A percentile compares a stretch with the other conserved stretches of the same genome.
Evolutionary conservation across 75 land plant genomes (phyloP).

Genomic region (Azolla pinnata): DNA sequence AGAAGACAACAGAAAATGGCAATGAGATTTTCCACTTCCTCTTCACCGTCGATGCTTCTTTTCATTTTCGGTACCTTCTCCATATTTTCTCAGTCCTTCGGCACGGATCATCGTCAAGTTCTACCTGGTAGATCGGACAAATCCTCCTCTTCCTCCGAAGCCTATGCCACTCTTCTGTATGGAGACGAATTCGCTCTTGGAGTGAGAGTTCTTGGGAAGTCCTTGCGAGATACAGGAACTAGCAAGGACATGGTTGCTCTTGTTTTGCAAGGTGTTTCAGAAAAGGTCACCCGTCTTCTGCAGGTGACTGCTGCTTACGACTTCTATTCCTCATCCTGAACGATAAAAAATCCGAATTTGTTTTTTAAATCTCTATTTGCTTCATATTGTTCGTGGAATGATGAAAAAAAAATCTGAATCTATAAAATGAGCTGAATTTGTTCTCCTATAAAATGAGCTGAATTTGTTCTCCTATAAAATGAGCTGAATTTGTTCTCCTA

Average conservation of each 20-base stretch:
- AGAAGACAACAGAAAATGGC: not conserved
- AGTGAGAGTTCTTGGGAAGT: conserved; percentile 87
- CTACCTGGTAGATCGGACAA: not conserved
- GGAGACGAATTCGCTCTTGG: conserved; percentile 98
- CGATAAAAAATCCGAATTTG: too few species aligned
- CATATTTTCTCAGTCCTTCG: conserved; percentile 36
- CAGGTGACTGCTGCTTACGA: conserved; percentile 31
- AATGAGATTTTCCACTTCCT: not conserved
- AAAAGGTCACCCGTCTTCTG: conserved; percentile 53
- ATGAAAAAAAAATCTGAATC: not conserved
- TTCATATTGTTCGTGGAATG: not conserved
- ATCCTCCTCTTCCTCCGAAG: conserved; percentile 39
- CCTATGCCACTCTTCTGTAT: conserved; percentile 88
- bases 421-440: too few species aligned
- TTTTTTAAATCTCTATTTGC: not conserved
- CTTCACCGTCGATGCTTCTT: not conserved
- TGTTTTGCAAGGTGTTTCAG: conserved; percentile 91
- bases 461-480: too few species aligned
- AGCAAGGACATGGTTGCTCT: conserved; percentile 83
- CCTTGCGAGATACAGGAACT: conserved; percentile 81
- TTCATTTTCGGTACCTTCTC: conserved; percentile 35
- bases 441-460: too few species aligned
- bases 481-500: too few species aligned
- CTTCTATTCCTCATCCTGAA: too few species aligned
- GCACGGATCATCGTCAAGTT: not conserved